phyloP scores from a whole-genome alignment of 208 protist species.

The Wallacemonas sp. region DNA sequence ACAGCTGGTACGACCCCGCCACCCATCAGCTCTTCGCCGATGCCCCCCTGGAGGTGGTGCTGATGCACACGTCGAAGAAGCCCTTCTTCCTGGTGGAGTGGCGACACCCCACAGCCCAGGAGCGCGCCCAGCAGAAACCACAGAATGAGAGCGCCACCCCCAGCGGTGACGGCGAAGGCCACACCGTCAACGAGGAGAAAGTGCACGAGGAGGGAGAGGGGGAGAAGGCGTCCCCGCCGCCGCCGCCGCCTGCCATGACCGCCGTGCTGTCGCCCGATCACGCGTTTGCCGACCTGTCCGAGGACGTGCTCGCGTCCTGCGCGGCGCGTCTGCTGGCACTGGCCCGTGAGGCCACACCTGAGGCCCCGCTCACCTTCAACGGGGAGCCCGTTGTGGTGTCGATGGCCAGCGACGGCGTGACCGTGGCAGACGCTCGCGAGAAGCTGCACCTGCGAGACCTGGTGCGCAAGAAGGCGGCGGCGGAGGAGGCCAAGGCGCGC shows the following conservation, averaged over 20 bases:
- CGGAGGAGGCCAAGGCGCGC: background rate
- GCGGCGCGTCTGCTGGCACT: constrained; percentile 30
- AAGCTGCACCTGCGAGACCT: constrained; percentile 67
- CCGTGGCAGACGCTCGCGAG: constrained; percentile 41
- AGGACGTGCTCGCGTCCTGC: constrained; percentile 14
- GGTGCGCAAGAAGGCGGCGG: constrained; percentile 23
- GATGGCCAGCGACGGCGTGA: constrained; percentile 45
- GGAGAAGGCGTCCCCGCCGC: constrained; percentile 1
- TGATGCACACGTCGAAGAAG: constrained; percentile 62
- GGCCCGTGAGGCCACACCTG: constrained; percentile 7
- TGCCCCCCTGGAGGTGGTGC: constrained; percentile 74
- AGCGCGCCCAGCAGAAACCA: constrained; percentile 25
- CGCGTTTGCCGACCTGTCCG: constrained; percentile 14
- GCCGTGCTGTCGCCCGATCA: constrained; percentile 4
- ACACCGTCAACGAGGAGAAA: too few species aligned
- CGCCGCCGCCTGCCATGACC: background rate
- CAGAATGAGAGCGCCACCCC: constrained; percentile 5
- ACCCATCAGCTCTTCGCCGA: constrained; percentile 28
- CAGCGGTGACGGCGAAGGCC: background rate
- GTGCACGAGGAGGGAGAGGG: too few species aligned
- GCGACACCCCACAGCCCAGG: constrained; percentile 45
- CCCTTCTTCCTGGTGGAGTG: constrained; percentile 87
- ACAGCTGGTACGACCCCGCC: constrained; percentile 35
- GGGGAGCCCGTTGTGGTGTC: constrained; percentile 52
- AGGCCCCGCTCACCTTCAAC: constrained; percentile 27